Evolutionary conservation across 805 yeast genomes (phyloP).

Genomic region (Pichia phayaonensis): DNA sequence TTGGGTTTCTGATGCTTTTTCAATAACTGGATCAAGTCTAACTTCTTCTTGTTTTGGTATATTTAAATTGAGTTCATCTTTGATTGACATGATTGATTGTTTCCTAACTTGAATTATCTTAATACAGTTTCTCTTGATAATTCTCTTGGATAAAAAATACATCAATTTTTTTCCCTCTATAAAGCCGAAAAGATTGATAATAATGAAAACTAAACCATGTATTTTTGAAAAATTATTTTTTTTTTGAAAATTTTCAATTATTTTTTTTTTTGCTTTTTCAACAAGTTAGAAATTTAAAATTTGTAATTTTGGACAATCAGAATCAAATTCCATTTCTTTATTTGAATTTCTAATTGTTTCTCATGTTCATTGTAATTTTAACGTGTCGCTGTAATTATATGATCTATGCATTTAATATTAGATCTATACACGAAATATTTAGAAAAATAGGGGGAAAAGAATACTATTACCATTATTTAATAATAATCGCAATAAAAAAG

Average conservation of each 20-base stretch:
- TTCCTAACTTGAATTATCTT: not conserved
- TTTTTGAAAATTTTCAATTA: not conserved
- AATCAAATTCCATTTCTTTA: too few species aligned
- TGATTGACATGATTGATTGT: not conserved
- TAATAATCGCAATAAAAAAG: not conserved
- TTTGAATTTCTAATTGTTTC: not conserved
- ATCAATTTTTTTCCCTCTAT: not conserved
- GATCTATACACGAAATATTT: not conserved
- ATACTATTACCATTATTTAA: too few species aligned
- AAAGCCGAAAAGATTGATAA: too few species aligned
- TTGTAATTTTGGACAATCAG: too few species aligned
- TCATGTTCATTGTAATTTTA: not conserved
- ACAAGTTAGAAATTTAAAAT: not conserved
- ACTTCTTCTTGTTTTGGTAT: constrained; percentile 6
- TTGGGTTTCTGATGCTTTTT: not conserved
- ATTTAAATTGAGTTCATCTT: not conserved
- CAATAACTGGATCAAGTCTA: not conserved
- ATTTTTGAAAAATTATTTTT: not conserved
- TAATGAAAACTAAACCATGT: not conserved
- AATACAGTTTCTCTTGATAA: not conserved
- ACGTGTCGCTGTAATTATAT: not conserved
- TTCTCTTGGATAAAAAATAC: not conserved
- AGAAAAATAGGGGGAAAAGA: not conserved
- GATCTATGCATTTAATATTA: not conserved
- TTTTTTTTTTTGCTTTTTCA: too few species aligned